phyloP scores from a whole-genome alignment of 805 yeast genomes.

The Ascoidea asiatica region DNA sequence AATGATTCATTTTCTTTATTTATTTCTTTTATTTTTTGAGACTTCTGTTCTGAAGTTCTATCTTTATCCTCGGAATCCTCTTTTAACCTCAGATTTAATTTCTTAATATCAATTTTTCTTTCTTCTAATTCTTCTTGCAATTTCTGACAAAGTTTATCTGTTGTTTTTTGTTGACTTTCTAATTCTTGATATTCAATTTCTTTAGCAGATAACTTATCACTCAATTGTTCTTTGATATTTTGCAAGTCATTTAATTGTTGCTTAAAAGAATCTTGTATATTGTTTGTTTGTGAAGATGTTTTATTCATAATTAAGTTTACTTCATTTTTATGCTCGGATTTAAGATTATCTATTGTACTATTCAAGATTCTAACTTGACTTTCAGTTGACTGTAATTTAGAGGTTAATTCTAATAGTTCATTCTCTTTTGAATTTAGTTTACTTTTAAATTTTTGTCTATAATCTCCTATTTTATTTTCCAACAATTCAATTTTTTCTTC shows the following conservation, averaged over 20 bases:
- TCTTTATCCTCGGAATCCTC: background rate
- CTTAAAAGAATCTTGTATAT: background rate
- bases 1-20: constrained; percentile 11
- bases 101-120: background rate
- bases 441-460: constrained; percentile 16
- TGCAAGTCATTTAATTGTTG: constrained; percentile 2
- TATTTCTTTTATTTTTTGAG: constrained; percentile 10
- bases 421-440: constrained; percentile 19
- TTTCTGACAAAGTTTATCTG: too few relatives aligned
- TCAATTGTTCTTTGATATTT: background rate
- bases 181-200: background rate
- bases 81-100: background rate
- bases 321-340: constrained; percentile 23
- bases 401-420: constrained; percentile 22
- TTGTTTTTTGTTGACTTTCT: background rate
- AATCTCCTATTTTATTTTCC: constrained; percentile 20
- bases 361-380: constrained; percentile 22
- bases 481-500: constrained; percentile 23
- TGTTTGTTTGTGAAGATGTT: too few relatives aligned
- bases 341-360: constrained; percentile 24
- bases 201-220: background rate
- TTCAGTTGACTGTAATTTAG: constrained; percentile 24
- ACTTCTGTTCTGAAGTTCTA: background rate
- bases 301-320: constrained; percentile 3
- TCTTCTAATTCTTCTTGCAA: background rate